These are phyloP conservation scores for Russula foetens DNA, from an alignment of 768 basidiomycete genomes.

Conservation along the genomic window DNA sequence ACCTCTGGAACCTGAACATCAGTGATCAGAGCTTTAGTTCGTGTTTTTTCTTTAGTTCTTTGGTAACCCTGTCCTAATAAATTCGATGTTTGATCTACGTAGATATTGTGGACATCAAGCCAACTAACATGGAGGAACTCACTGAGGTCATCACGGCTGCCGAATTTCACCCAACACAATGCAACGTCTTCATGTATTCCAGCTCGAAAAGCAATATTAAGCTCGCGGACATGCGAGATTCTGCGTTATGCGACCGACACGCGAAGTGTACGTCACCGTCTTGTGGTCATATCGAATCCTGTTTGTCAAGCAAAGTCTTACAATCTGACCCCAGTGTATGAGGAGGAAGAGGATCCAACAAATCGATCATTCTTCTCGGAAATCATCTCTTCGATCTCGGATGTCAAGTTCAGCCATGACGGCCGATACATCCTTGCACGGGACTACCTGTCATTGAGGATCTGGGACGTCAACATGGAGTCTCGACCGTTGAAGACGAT, in stretches of 20 bases:
- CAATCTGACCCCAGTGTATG: constrained; percentile 60
- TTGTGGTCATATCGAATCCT: neutral
- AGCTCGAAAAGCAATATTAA: constrained; percentile 99
- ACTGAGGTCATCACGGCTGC: constrained; percentile 99
- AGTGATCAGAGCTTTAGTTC: constrained; percentile 98
- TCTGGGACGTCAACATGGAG: constrained; percentile 99
- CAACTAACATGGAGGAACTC: constrained; percentile 98
- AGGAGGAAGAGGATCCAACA: constrained; percentile 97
- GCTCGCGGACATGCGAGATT: constrained; percentile 98
- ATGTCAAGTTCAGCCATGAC: constrained; percentile 98
- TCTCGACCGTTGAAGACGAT: constrained; percentile 93
- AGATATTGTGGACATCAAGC: constrained; percentile 99
- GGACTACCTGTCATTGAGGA: constrained; percentile 96
- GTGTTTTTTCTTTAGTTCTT: constrained; percentile 28
- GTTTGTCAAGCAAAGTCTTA: constrained; percentile 10
- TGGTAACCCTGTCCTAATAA: neutral
- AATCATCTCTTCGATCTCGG: constrained; percentile 98
- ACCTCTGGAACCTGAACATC: constrained; percentile 97
- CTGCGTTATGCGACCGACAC: constrained; percentile 91
- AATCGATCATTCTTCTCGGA: constrained; percentile 99
- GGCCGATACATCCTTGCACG: constrained; percentile 95
- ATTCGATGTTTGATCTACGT: neutral
- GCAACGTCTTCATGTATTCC: constrained; percentile 99
- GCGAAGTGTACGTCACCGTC: constrained; percentile 72
- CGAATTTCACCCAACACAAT: constrained; percentile 95